Conservation (phyloP, 192 early-diverging fungal species). For the Podila minutissima region DNA sequence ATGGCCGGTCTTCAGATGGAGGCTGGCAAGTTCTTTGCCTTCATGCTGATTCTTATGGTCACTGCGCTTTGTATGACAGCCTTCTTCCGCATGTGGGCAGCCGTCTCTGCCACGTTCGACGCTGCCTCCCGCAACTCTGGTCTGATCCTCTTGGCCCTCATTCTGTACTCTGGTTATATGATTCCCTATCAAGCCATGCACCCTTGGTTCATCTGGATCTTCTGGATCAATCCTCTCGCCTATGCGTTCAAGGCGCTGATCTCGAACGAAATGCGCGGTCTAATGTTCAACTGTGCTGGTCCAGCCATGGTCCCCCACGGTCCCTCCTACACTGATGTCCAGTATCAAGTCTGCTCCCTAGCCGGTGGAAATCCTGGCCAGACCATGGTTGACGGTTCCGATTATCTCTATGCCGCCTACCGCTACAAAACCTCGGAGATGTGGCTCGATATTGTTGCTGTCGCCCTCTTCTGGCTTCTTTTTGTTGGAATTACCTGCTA, state of each 20-base stretch:
- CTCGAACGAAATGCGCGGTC: constrained; percentile 71
- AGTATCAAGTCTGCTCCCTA: constrained; percentile 68
- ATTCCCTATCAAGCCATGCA: constrained; percentile 70
- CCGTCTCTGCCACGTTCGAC: constrained; percentile 59
- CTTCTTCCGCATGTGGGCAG: constrained; percentile 70
- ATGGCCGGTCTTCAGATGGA: constrained; percentile 65
- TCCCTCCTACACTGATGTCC: constrained; percentile 44
- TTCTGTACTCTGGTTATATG: constrained; percentile 71
- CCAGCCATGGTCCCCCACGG: constrained; percentile 39
- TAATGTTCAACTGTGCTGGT: constrained; percentile 53
- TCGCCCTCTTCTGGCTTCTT: constrained; percentile 58
- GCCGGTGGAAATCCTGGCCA: constrained; percentile 68
- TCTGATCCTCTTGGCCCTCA: constrained; percentile 60
- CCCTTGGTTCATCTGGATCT: constrained; percentile 70
- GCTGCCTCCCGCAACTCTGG: constrained; percentile 64
- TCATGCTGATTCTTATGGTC: constrained; percentile 63
- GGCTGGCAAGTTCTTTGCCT: constrained; percentile 69
- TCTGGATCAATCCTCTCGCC: constrained; percentile 71
- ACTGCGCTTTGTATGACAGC: constrained; percentile 65
- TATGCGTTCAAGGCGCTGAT: constrained; percentile 70
- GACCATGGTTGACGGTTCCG: constrained; percentile 65
- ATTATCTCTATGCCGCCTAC: constrained; percentile 66
- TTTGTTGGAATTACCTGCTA: constrained; percentile 52
- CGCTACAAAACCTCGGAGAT: constrained; percentile 66
- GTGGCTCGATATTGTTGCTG: constrained; percentile 71